Evolutionary conservation across 2,329 filamentous ascomycete species (phyloP).

Genomic region (Myriosclerotinia curreyana): DNA sequence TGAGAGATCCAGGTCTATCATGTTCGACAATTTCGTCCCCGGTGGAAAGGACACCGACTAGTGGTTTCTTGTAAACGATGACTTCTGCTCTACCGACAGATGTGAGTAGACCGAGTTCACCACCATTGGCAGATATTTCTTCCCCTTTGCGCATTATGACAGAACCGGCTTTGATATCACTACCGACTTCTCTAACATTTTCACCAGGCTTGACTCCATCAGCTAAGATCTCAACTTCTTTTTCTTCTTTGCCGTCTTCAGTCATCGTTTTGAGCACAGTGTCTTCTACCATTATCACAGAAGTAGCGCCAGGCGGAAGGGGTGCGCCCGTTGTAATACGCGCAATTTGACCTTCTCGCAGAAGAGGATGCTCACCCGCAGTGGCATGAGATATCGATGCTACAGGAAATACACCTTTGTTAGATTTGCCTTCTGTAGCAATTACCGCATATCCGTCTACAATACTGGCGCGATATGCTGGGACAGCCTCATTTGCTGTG

Average conservation of each 20-base stretch:
- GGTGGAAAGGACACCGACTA: constrained; percentile 85
- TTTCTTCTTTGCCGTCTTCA: constrained; percentile 79
- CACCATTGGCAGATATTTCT: constrained; percentile 79
- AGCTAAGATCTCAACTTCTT: constrained; percentile 81
- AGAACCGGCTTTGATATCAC: constrained; percentile 70
- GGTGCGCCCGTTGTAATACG: constrained; percentile 95
- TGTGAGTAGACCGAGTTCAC: constrained; percentile 86
- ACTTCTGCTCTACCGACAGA: constrained; percentile 75
- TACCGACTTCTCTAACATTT: constrained; percentile 88
- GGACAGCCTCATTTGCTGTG: constrained; percentile 75
- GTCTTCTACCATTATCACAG: constrained; percentile 97
- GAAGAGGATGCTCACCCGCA: constrained; percentile 60
- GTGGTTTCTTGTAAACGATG: constrained; percentile 69
- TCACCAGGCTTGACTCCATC: constrained; percentile 72
- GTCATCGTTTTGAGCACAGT: constrained; percentile 74
- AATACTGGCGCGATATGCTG: constrained; percentile 91
- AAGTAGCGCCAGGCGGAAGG: constrained; percentile 80
- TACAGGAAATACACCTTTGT: constrained; percentile 82
- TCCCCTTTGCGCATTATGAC: constrained; percentile 74
- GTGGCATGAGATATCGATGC: constrained; percentile 83
- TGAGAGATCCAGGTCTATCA: constrained; percentile 58
- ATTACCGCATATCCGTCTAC: constrained; percentile 94
- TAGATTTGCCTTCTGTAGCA: constrained; percentile 55
- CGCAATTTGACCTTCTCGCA: constrained; percentile 74
- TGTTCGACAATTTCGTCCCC: constrained; percentile 90